Conservation (phyloP, 805 yeast species). For the Wickerhamomyces silvicola region DNA sequence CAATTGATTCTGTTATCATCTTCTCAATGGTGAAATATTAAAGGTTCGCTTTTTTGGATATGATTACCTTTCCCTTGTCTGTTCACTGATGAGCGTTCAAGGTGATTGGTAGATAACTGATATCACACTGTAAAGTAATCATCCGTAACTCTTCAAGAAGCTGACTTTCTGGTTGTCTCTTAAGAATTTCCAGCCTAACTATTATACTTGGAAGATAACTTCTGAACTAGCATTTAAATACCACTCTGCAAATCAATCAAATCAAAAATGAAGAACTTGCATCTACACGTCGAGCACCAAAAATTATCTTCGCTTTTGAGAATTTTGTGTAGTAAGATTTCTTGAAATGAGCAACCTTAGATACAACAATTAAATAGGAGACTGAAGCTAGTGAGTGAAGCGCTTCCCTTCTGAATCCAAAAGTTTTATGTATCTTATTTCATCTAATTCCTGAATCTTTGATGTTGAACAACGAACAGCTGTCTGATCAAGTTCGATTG, state of each 20-base stretch:
- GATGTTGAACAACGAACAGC: conserved; percentile 52
- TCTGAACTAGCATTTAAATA: conserved; percentile 30
- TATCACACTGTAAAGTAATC: conserved; percentile 24
- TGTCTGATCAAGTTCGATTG: conserved; percentile 38
- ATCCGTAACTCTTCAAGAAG: conserved; percentile 25
- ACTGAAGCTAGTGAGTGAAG: conserved; percentile 46
- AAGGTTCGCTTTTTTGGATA: conserved; percentile 6
- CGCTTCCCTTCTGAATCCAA: conserved; percentile 75
- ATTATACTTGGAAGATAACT: conserved; percentile 38
- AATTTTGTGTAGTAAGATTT: conserved; percentile 21
- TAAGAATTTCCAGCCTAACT: conserved; percentile 31
- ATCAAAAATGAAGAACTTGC: conserved; percentile 2
- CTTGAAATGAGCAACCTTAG: conserved; percentile 32
- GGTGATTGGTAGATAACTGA: conserved; percentile 19
- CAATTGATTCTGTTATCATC: conserved; percentile 14
- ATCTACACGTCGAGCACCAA: conserved; percentile 8
- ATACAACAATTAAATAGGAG: conserved; percentile 39
- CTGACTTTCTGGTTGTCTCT: conserved; percentile 16
- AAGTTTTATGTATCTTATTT: conserved; percentile 35
- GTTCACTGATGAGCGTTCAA: conserved; percentile 9
- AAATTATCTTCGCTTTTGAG: conserved; percentile 7
- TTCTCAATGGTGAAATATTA: conserved; percentile 6
- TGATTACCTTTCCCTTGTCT: not conserved
- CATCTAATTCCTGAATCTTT: conserved; percentile 34
- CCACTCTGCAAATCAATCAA: conserved; percentile 25